Conservation (phyloP, 371 early-diverging fungal species). For the Syncephalastrum racemosum region DNA sequence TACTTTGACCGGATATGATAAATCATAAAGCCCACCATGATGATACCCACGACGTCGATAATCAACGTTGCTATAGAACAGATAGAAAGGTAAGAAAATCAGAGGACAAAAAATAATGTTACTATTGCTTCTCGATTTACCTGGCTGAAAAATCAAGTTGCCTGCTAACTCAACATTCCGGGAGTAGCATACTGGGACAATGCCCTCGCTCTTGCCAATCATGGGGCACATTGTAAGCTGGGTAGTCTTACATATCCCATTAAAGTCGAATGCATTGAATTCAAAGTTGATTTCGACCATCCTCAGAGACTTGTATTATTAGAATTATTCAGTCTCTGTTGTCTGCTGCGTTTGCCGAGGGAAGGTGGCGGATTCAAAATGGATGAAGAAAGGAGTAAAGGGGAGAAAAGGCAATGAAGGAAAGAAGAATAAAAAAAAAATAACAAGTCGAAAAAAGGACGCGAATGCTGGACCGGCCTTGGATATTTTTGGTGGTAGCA, state of each 20-base stretch:
- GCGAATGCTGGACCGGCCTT: no score
- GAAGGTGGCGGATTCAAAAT: no score
- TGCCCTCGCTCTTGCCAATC: constrained; percentile 72
- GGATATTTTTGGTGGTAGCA: no score
- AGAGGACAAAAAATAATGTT: not conserved
- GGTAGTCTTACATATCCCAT: constrained; percentile 80
- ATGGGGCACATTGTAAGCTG: constrained; percentile 88
- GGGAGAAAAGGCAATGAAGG: no score
- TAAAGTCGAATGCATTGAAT: constrained; percentile 63
- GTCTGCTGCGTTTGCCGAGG: no score
- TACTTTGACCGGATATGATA: constrained; percentile 89
- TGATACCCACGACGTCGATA: constrained; percentile 78
- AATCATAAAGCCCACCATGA: constrained; percentile 92
- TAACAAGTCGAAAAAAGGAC: no score
- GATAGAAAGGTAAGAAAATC: not conserved
- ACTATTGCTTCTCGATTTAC: constrained; percentile 38
- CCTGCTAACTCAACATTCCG: constrained; percentile 84
- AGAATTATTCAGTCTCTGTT: not conserved
- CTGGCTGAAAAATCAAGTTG: constrained; percentile 88
- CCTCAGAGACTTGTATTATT: not conserved
- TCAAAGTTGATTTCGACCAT: constrained; percentile 45
- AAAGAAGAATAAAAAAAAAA: no score
- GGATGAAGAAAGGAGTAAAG: no score
- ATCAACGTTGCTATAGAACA: constrained; percentile 60
- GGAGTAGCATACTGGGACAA: constrained; percentile 90